phyloP scores from a whole-genome alignment of 106 monocot genomes.

The Chionographis japonica region DNA sequence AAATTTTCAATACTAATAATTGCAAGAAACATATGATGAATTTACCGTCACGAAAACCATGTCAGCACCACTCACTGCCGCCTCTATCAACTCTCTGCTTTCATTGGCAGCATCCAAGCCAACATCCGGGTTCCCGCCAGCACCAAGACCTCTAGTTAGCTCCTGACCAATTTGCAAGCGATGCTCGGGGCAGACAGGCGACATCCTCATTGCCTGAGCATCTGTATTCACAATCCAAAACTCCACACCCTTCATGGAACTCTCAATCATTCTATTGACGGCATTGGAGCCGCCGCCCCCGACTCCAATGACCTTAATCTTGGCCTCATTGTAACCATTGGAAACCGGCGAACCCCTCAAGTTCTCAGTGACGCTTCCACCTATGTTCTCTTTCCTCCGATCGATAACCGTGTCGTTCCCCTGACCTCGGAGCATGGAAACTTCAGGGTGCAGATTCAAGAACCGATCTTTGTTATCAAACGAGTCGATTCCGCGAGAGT shows the following conservation, averaged over 20 bases:
- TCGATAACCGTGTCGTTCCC: conserved; percentile 19
- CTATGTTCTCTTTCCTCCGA: conserved; percentile 27
- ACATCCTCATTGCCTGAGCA: conserved; percentile 86
- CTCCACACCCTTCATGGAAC: conserved; percentile 84
- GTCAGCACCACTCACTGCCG: conserved; percentile 57
- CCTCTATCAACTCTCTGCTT: conserved; percentile 65
- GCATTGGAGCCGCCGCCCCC: conserved; percentile 99
- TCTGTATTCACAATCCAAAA: conserved; percentile 99
- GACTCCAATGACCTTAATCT: conserved; percentile 95
- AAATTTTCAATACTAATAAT: too few relatives aligned
- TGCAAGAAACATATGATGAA: too few relatives aligned
- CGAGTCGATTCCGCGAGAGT: conserved; percentile 21
- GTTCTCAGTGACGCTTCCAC: conserved; percentile 13
- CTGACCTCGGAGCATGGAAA: conserved; percentile 71
- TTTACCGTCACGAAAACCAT: conserved; percentile 81
- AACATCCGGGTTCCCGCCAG: conserved; percentile 85
- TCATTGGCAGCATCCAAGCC: conserved; percentile 79
- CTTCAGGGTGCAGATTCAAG: conserved; percentile 77
- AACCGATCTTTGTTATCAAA: conserved; percentile 61
- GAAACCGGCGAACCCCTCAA: conserved; percentile 10
- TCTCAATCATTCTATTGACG: conserved; percentile 95
- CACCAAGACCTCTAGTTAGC: conserved; percentile 75
- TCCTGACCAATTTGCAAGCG: conserved; percentile 77
- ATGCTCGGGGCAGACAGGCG: conserved; percentile 58
- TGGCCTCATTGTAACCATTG: conserved; percentile 58